phyloP scores from a whole-genome alignment of 192 early-diverging fungal species.

The Coemansia sp. region DNA sequence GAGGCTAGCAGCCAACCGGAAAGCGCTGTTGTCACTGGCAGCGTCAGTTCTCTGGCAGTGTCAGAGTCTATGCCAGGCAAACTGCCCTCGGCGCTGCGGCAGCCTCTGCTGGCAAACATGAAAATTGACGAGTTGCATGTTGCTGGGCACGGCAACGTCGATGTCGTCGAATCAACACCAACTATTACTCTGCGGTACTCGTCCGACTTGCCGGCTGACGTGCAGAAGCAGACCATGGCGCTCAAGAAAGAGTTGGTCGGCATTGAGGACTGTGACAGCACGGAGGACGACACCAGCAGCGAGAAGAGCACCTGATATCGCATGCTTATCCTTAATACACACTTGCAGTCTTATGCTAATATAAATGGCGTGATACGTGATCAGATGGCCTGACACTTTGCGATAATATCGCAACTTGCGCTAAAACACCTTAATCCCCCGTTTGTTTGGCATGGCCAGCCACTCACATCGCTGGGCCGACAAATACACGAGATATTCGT shows the following conservation, averaged over 20 bases:
- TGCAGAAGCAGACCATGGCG: slow-evolving; percentile 46
- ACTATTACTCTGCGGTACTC: slow-evolving; percentile 50
- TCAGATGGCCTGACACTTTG: too few relatives aligned
- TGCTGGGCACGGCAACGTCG: slow-evolving; percentile 43
- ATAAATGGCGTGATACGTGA: too few relatives aligned
- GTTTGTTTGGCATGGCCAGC: too few relatives aligned
- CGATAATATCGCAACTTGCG: too few relatives aligned
- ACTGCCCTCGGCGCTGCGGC: slow-evolving; percentile 12
- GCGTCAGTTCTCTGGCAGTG: not conserved
- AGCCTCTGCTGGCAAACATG: slow-evolving; percentile 36
- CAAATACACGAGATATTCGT: too few relatives aligned
- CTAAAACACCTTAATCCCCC: too few relatives aligned
- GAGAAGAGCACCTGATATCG: slow-evolving; percentile 1
- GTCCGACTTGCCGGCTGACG: slow-evolving; percentile 35
- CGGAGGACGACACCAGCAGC: slow-evolving; percentile 32
- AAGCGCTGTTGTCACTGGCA: not conserved
- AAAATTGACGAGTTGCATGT: slow-evolving; percentile 51
- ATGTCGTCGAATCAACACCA: slow-evolving; percentile 47
- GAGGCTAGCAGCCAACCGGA: not conserved
- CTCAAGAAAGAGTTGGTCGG: slow-evolving; percentile 54
- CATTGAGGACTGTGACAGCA: slow-evolving; percentile 32
- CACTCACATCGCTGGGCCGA: too few relatives aligned
- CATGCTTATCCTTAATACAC: too few relatives aligned
- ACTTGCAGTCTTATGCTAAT: too few relatives aligned
- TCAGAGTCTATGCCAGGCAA: not conserved